Percentiles rank a stretch among this genome's conserved stretches.
Conservation (phyloP, 2,329 filamentous ascomycete species). For the Xylaria hypoxylon region DNA sequence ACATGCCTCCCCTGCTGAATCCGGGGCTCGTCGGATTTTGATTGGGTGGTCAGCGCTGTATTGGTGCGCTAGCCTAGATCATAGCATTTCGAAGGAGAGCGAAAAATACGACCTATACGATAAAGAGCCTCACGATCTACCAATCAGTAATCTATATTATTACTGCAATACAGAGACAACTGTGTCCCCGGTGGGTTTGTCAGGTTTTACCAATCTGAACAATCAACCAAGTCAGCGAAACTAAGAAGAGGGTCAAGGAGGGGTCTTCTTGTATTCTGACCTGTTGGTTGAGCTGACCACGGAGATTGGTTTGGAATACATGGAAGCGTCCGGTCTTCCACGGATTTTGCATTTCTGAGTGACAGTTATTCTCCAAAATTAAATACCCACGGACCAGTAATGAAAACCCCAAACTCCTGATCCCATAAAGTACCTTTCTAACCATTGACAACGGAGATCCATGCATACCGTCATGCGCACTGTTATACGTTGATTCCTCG, state of each 20-base stretch:
- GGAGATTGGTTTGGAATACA: neutral
- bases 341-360: neutral
- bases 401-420: conserved; percentile 4
- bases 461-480: neutral
- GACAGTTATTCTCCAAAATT: conserved; percentile 2
- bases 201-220: conserved; percentile 8
- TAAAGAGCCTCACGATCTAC: conserved; percentile 12
- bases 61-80: neutral
- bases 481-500: conserved; percentile 2
- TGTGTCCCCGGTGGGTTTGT: neutral
- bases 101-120: conserved; percentile 30
- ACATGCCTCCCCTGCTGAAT: conserved; percentile 6
- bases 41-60: conserved; percentile 15
- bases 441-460: neutral
- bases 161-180: neutral
- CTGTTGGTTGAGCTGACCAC: neutral
- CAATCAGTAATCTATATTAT: neutral
- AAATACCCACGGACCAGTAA: neutral
- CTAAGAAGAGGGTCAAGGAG: neutral
- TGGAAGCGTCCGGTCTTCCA: neutral
- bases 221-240: neutral
- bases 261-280: neutral
- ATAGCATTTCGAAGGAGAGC: conserved; percentile 9
- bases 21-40: neutral
- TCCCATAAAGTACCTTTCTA: neutral